Percentiles rank a stretch among this genome's conserved stretches.
Conservation (phyloP, 2,329 filamentous ascomycete species). For the Colletotrichum tropicale region DNA sequence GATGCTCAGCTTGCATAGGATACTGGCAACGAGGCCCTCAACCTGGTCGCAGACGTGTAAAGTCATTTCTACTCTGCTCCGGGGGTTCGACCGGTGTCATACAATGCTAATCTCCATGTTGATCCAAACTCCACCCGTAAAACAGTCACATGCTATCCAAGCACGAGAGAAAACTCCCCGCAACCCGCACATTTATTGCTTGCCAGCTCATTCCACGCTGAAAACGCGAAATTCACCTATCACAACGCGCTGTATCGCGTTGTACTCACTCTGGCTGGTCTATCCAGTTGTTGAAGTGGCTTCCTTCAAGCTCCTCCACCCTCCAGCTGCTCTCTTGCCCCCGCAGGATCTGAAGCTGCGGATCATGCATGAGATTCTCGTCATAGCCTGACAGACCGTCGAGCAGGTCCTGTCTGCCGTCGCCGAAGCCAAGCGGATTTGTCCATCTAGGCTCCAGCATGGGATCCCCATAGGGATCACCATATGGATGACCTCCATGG, state of each 20-base stretch:
- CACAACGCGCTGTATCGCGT: background rate
- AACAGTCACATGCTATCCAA: background rate
- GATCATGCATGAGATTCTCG: constrained; percentile 20
- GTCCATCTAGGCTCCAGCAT: constrained; percentile 19
- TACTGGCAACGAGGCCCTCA: background rate
- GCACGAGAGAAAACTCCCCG: background rate
- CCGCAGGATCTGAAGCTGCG: constrained; percentile 29
- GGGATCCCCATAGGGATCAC: constrained; percentile 10
- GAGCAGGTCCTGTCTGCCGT: constrained; percentile 9
- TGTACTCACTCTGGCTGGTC: constrained; percentile 27
- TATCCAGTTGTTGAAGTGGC: constrained; percentile 36
- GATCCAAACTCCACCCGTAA: background rate
- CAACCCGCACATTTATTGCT: background rate
- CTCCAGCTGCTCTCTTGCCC: constrained; percentile 39
- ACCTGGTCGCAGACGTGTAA: background rate
- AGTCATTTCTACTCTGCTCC: background rate
- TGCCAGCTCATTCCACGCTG: background rate
- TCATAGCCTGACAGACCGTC: constrained; percentile 24
- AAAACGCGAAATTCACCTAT: background rate
- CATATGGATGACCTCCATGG: constrained; percentile 15
- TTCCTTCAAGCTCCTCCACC: constrained; percentile 34
- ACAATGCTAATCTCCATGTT: background rate
- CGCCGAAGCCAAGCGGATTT: constrained; percentile 9
- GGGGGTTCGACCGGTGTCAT: background rate
- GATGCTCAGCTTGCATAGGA: background rate